Percentiles rank a stretch among this genome's conserved stretches.
phyloP scores from a whole-genome alignment of 768 basidiomycete species.

The Pulveroboletus sp. region DNA sequence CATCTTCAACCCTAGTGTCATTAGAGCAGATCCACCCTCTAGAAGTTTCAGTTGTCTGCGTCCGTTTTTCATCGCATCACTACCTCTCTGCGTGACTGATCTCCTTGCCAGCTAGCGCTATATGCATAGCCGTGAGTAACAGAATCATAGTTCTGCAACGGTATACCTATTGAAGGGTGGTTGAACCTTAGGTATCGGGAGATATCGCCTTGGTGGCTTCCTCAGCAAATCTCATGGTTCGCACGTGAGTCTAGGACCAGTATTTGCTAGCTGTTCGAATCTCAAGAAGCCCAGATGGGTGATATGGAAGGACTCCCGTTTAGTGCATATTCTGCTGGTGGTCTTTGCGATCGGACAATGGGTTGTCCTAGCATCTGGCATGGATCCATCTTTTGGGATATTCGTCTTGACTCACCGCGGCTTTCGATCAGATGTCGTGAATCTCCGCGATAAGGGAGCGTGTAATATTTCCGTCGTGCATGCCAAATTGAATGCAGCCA shows the following conservation, averaged over 20 bases:
- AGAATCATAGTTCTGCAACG: neutral
- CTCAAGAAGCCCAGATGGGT: constrained; percentile 20
- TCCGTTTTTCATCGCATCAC: constrained; percentile 6
- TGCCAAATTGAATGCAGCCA: neutral
- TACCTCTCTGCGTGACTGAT: neutral
- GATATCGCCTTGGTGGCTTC: constrained; percentile 13
- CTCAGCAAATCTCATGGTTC: constrained; percentile 27
- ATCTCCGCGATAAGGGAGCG: neutral
- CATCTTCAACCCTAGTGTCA: constrained; percentile 5
- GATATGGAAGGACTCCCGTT: constrained; percentile 20
- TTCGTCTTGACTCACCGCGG: neutral
- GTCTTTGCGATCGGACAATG: constrained; percentile 19
- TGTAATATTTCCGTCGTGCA: constrained; percentile 2
- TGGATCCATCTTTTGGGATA: neutral
- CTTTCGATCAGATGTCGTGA: constrained; percentile 13
- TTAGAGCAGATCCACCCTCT: neutral
- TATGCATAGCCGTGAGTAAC: constrained; percentile 12
- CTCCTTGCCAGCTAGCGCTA: constrained; percentile 3
- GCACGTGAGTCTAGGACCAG: constrained; percentile 17
- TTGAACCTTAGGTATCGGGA: constrained; percentile 7
- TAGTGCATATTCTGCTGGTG: constrained; percentile 15
- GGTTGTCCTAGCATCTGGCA: constrained; percentile 17
- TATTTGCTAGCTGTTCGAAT: neutral
- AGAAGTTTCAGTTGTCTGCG: constrained; percentile 8
- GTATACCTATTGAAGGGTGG: neutral